Evolutionary conservation across 768 basidiomycete genomes (phyloP), one percentile per base, ranked within the genome.

Genomic region (Rhodocollybia butyracea): DNA sequence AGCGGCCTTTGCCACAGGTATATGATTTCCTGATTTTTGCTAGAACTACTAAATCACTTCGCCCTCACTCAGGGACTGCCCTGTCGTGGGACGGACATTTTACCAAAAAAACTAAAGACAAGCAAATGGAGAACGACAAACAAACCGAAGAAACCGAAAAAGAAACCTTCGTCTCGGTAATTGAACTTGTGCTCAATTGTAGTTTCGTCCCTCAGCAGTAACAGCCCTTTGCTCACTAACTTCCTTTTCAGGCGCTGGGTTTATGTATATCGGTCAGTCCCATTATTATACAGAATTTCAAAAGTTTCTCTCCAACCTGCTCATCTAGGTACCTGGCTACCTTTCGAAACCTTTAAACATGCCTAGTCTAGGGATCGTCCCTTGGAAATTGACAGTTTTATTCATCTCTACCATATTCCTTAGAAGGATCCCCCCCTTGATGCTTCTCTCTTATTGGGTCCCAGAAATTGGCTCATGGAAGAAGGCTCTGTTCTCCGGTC

Each of bases 1-100:
- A 38, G 95, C 93, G 1, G 85, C 91, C 0, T 98, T 97, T 65
- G 88, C 89, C 46, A 85, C 85, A 62, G 89, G 89, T 85, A 41
- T 26, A 29, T 21, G 42, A 19, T 21, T 15, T 39, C 13, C 51
- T 36, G 26, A n/a, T 19, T 12, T 19, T 29, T 17, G 56, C 1
- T 12, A 32, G 21, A 38, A 21, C 34, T 13, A 7, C 29, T 55
- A 57, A 31, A 27, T 32, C n/a, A 41, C 66, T 38, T n/a, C n/a
- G n/a, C n/a, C n/a, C n/a, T n/a, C n/a, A n/a, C 2, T 12, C 70
- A 86, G 95, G 95, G 2, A 85, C 80, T 51, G 91, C 95, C 1
- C 88, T 98, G 60, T 91, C 91, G 5, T 95, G 91, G 93, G 94
- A 96, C 68, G 90, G 85, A 2, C 77, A 91, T 60, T 90, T 90